phyloP scores from a whole-genome alignment of 176 grass and related monocot species.

The Bromus sterilis region DNA sequence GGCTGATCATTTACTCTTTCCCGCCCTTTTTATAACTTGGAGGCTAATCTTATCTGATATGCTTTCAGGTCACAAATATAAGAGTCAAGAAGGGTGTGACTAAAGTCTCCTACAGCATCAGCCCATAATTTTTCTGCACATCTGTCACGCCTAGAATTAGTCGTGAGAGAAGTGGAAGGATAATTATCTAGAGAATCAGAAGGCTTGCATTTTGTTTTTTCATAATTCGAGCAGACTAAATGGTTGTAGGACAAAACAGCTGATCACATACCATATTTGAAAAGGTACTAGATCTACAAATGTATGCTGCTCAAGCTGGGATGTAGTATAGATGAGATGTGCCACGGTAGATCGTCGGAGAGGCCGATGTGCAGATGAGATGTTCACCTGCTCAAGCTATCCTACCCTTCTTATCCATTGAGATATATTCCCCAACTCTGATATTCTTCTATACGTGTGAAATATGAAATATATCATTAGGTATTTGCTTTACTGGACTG shows the following conservation, averaged over 20 bases:
- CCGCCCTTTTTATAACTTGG: neutral
- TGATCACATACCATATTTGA: neutral
- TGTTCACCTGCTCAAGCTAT: neutral
- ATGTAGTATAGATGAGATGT: no score
- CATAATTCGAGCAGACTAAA: neutral
- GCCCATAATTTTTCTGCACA: constrained; percentile 11
- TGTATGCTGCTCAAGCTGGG: no score
- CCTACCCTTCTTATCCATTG: neutral
- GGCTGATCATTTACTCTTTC: neutral
- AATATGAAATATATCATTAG: neutral
- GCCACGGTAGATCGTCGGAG: neutral
- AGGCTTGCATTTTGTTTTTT: neutral
- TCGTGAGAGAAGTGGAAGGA: neutral
- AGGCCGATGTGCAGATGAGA: neutral
- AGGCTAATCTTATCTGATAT: constrained; percentile 13
- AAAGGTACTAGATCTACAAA: neutral
- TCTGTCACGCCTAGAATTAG: neutral
- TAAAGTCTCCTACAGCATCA: constrained; percentile 67
- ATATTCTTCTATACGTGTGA: neutral
- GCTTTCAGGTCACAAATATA: constrained; percentile 61
- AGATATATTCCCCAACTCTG: neutral
- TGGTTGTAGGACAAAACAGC: neutral
- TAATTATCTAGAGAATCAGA: neutral
- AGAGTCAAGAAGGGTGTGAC: constrained; percentile 80
- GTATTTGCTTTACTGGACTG: neutral